Evolutionary conservation across 192 early-diverging fungal genomes (phyloP), one percentile per base, ranked within the genome.

Genomic region (Cladochytrium replicatum): DNA sequence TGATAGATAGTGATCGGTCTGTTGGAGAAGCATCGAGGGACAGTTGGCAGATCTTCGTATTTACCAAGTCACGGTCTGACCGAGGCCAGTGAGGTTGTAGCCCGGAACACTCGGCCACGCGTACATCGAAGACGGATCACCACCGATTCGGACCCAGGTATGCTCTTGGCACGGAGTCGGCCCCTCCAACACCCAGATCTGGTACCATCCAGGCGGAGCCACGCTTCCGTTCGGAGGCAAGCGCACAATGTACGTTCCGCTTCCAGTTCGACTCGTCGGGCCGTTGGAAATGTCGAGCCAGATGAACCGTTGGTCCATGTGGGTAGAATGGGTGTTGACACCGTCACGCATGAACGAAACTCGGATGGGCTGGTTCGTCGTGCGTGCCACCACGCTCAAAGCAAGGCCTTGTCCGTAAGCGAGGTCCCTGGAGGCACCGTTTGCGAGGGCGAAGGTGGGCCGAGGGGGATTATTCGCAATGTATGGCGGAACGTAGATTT

Each of bases 261-360:
- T 17, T 13, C 34, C 34, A 13, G 34, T 13, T 37, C 34, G 34
- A n/a, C n/a, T n/a, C n/a, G n/a, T n/a, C n/a, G n/a, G n/a, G n/a
- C n/a, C n/a, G n/a, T n/a, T n/a, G 13, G 13, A 13, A 17, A 37
- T 17, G 13, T 37, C 34, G 13, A 37, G 17, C 34, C 34, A 37
- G 13, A 37, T 37, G 34, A 37, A 37, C 17, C 34, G 34, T 37
- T 37, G 34, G 17, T 37, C 34, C 13, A 37, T 13, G 34, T 37
- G 34, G 13, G 34, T 37, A 37, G 34, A 37, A 17, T 37, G 34
- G 34, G 34, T 37, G 34, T 37, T 37, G 34, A 37, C 34, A 37
- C 34, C 34, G 34, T 37, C 34, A 37, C 34, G 34, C 34, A 37
- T 37, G 34, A 37, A 37, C 34, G 34, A 37, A 13, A 37, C 34